Base-by-base conservation (phyloP, 345 rosid genomes). In the Eucalyptus cloeziana region DNA sequence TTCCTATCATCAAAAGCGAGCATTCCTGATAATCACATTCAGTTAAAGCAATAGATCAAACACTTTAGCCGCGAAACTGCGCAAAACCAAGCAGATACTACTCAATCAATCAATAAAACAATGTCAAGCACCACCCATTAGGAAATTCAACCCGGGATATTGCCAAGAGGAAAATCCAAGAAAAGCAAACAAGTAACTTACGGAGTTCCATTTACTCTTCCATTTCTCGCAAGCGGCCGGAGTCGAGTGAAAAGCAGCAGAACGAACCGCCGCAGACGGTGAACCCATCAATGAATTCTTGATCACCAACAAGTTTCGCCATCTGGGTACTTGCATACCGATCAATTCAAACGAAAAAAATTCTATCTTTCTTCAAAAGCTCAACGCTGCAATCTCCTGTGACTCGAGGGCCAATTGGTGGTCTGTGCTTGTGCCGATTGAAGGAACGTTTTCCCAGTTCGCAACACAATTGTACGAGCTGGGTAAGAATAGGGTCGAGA, bases 231-330 rank as follows among this genome's bases (percentile, higher is more conserved):
- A 88, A 7, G 92, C 17, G 45, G 85, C 21, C 37, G 95, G 91
- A 40, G 96, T 93, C 51, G 96, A 93, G 94, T 95, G 97, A 90
- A 95, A 89, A 11, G 90, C 91, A 88, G 94, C 92, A 88, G 80
- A 40, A 47, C 7, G 86, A 76, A 86, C 88, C 8, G 87, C 88
- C 71, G 71, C 85, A 50, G 90, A 87, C 47, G 86, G 25, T 17
- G 88, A 85, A 62, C 86, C 86, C 43, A 86, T 24, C 87, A 93
- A 90, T 43, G 90, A 89, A 85, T 90, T 89, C 88, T 88, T 93
- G 69, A 93, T 89, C 3, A 86, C n/a, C 51, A 92, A 50, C 88
- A 91, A 54, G 89, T 92, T 93, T 90, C 93, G 89, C 93, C 95
- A 94, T 94, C 94, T 91, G 92, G 96, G 93, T 87, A 93, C 44